Evolutionary conservation across 345 rosid genomes (phyloP).

Genomic region (Citrus cavaleriei): DNA sequence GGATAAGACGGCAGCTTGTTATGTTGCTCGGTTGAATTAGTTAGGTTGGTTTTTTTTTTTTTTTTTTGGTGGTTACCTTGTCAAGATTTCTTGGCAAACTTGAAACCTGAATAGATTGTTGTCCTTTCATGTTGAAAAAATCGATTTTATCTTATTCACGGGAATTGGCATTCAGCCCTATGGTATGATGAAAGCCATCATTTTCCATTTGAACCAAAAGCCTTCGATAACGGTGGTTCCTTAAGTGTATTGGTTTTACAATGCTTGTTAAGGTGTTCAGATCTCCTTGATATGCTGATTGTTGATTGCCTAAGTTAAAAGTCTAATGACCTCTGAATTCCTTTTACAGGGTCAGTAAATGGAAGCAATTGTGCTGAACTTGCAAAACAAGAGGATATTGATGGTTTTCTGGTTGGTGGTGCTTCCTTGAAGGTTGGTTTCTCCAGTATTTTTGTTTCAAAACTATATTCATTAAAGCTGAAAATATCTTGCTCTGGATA

Average conservation of each 20-base stretch:
- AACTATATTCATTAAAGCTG: background rate
- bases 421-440: conserved; percentile 86
- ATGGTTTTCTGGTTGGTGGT: conserved; percentile 98
- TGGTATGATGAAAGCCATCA: background rate
- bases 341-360: conserved; percentile 77
- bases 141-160: background rate
- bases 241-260: background rate
- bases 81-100: background rate
- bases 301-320: background rate
- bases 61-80: background rate
- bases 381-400: conserved; percentile 94
- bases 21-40: background rate
- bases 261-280: background rate
- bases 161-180: background rate
- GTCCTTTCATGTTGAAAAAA: background rate
- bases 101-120: background rate
- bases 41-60: background rate
- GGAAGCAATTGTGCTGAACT: conserved; percentile 92
- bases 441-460: background rate
- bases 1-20: background rate
- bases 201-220: background rate
- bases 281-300: background rate
- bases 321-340: background rate
- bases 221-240: background rate
- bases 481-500: background rate